phyloP scores from a whole-genome alignment of 257 asterid genomes.

The Echites panduratus region DNA sequence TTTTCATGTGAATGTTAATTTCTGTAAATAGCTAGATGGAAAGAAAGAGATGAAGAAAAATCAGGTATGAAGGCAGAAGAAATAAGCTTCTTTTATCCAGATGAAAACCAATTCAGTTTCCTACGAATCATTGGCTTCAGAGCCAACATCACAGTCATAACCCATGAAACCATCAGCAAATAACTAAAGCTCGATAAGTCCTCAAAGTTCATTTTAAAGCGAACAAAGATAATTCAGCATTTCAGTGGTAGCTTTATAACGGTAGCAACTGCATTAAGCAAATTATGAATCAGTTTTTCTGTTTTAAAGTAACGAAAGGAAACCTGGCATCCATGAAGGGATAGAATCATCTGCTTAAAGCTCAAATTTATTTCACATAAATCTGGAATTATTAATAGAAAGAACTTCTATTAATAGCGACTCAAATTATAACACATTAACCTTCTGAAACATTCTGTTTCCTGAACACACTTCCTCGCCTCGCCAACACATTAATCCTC shows the following conservation, averaged over 20 bases:
- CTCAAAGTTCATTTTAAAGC: not conserved
- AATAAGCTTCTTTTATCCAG: not conserved
- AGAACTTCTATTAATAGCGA: too few species aligned
- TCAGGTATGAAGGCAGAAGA: too few species aligned
- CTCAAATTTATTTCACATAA: not conserved
- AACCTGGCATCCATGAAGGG: not conserved
- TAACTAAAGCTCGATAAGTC: not conserved
- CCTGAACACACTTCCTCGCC: not conserved
- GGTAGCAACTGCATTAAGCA: not conserved
- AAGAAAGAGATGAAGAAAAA: too few species aligned
- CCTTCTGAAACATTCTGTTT: not conserved
- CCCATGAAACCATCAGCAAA: not conserved
- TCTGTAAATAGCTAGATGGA: too few species aligned
- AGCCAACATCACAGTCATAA: not conserved
- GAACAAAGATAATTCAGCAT: not conserved
- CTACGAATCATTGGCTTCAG: too few species aligned
- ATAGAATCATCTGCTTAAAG: not conserved
- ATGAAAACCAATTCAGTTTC: too few species aligned
- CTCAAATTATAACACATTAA: too few species aligned
- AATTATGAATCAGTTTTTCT: not conserved
- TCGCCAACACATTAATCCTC: too few species aligned
- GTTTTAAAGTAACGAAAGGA: not conserved
- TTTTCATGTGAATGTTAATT: not conserved
- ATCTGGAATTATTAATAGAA: not conserved
- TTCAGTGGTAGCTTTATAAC: not conserved